Evolutionary conservation across 1,139 yeast genomes (phyloP).

Genomic region (Geotrichum europaeum): DNA sequence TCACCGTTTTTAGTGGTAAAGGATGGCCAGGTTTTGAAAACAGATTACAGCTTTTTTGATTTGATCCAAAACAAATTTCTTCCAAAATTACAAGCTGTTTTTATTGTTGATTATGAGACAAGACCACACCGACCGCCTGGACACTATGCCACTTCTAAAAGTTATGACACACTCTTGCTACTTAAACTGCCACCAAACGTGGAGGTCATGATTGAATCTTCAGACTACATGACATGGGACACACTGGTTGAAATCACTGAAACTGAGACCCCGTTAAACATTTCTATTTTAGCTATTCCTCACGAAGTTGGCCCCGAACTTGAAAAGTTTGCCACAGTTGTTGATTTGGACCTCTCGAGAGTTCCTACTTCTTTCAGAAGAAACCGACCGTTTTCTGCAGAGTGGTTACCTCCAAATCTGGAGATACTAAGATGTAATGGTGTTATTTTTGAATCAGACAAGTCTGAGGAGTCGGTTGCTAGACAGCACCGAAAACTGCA

Average conservation of each 20-base stretch:
- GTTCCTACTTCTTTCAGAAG: neutral
- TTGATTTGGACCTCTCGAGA: neutral
- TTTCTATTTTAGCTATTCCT: neutral
- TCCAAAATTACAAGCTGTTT: neutral
- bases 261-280: neutral
- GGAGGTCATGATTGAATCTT: neutral
- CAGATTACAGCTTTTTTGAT: neutral
- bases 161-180: neutral
- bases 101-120: neutral
- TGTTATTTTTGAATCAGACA: neutral
- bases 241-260: neutral
- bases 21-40: neutral
- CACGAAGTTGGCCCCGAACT: neutral
- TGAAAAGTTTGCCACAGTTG: neutral
- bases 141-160: neutral
- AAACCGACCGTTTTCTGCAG: neutral
- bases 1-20: neutral
- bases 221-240: neutral
- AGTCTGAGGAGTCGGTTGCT: neutral
- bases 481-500: neutral
- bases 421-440: neutral
- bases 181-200: neutral
- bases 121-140: neutral
- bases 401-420: neutral
- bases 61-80: neutral